Evolutionary conservation across 1,284 basidiomycete genomes (phyloP).

Genomic region (Salmacisia buchloeana): DNA sequence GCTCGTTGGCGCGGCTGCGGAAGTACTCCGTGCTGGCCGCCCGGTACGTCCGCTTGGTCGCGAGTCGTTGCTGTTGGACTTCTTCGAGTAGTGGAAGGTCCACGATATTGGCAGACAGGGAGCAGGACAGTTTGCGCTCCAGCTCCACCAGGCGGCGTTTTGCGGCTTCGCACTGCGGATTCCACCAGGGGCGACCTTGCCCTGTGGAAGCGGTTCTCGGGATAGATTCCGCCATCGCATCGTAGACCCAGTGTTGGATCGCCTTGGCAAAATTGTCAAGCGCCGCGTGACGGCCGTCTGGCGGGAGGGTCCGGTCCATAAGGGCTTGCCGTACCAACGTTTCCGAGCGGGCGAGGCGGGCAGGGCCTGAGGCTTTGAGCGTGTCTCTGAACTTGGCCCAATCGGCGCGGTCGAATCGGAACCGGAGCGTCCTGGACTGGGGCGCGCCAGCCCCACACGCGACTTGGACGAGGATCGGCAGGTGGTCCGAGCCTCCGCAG

Average conservation of each 20-base stretch:
- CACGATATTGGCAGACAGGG: neutral
- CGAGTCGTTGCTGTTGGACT: neutral
- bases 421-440: neutral
- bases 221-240: neutral
- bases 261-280: neutral
- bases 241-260: neutral
- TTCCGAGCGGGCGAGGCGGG: neutral
- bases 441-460: neutral
- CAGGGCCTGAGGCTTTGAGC: neutral
- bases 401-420: constrained; percentile 1
- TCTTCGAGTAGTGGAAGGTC: neutral
- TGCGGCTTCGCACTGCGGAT: neutral
- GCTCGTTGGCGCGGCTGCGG: neutral
- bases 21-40: neutral
- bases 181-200: neutral
- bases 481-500: too few species aligned
- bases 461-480: too few species aligned
- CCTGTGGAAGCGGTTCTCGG: neutral
- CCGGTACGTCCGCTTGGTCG: neutral
- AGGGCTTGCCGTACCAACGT: neutral
- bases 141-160: neutral
- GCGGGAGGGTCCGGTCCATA: too few species aligned
- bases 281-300: neutral
- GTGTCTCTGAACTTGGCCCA: neutral
- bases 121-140: neutral